Evolutionary conservation across 768 basidiomycete species (phyloP).

Genomic region (Hericium erinaceus): DNA sequence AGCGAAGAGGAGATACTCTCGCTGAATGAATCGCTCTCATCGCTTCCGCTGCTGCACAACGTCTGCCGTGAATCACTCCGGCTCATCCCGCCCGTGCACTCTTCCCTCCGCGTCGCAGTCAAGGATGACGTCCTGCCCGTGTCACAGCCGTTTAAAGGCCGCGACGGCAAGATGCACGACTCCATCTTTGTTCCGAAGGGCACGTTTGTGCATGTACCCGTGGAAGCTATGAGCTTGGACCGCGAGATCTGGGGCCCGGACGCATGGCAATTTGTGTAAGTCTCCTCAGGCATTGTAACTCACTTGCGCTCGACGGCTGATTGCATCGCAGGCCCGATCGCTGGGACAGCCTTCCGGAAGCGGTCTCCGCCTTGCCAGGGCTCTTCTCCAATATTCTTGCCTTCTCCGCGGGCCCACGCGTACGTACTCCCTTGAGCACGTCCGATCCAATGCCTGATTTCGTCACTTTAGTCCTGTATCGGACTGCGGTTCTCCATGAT

Average conservation of each 20-base stretch:
- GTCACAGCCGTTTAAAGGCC: constrained; percentile 44
- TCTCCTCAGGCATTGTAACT: not conserved
- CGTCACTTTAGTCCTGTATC: constrained; percentile 60
- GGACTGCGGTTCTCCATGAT: constrained; percentile 77
- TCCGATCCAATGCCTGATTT: not conserved
- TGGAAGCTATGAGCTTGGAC: constrained; percentile 76
- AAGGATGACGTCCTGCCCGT: constrained; percentile 73
- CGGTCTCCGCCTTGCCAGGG: constrained; percentile 58
- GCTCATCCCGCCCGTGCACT: constrained; percentile 74
- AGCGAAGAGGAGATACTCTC: constrained; percentile 41
- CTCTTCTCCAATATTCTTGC: constrained; percentile 61
- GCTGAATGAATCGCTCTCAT: constrained; percentile 47
- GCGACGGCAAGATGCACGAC: constrained; percentile 34
- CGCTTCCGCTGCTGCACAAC: constrained; percentile 66
- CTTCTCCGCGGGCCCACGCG: constrained; percentile 77
- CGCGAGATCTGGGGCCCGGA: constrained; percentile 72
- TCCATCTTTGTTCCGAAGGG: constrained; percentile 52
- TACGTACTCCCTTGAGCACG: constrained; percentile 26
- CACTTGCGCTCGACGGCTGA: not conserved
- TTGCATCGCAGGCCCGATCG: constrained; percentile 54
- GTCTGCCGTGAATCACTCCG: constrained; percentile 69
- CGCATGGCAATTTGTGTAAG: constrained; percentile 73
- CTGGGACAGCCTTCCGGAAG: constrained; percentile 70
- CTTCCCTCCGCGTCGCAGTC: constrained; percentile 69
- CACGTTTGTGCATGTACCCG: constrained; percentile 65